Evolutionary conservation across 768 basidiomycete genomes (phyloP).

Genomic region (Lactifluus pinguis): DNA sequence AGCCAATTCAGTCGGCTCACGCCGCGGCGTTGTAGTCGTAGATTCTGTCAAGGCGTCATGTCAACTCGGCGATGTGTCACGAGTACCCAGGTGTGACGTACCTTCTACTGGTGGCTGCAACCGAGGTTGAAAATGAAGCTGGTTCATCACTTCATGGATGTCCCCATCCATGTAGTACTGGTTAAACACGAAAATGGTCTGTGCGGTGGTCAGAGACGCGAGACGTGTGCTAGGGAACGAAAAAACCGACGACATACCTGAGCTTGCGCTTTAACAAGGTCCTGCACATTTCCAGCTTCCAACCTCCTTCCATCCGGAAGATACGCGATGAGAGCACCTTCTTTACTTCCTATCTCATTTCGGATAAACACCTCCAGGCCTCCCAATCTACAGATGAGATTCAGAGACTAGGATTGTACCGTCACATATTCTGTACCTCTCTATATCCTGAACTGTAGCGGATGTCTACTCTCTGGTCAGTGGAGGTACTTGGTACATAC

Average conservation of each 20-base stretch:
- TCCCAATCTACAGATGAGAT: constrained; percentile 37
- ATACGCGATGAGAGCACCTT: constrained; percentile 63
- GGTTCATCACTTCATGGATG: constrained; percentile 50
- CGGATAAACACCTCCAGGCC: constrained; percentile 62
- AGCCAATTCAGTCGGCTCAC: constrained; percentile 55
- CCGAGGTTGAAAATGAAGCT: constrained; percentile 47
- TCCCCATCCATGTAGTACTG: constrained; percentile 67
- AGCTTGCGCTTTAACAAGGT: constrained; percentile 61
- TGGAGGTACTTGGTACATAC: not conserved
- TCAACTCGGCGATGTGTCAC: not conserved
- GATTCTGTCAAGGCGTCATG: constrained; percentile 33
- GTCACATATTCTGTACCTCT: constrained; percentile 40
- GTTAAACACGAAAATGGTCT: constrained; percentile 79
- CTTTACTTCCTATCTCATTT: constrained; percentile 60
- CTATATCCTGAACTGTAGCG: constrained; percentile 63
- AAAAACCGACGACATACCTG: constrained; percentile 38
- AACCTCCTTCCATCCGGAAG: constrained; percentile 70
- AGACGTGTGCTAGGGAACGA: not conserved
- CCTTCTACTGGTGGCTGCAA: constrained; percentile 65
- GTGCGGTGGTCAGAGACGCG: not conserved
- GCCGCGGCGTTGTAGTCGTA: constrained; percentile 55
- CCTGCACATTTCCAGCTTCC: constrained; percentile 63
- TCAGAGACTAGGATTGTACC: not conserved
- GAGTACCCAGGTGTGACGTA: constrained; percentile 23
- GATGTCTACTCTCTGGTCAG: constrained; percentile 34